These are phyloP conservation scores for Pseudoturritis turrita DNA, from an alignment of 345 rosid species.

Conservation along the genomic window DNA sequence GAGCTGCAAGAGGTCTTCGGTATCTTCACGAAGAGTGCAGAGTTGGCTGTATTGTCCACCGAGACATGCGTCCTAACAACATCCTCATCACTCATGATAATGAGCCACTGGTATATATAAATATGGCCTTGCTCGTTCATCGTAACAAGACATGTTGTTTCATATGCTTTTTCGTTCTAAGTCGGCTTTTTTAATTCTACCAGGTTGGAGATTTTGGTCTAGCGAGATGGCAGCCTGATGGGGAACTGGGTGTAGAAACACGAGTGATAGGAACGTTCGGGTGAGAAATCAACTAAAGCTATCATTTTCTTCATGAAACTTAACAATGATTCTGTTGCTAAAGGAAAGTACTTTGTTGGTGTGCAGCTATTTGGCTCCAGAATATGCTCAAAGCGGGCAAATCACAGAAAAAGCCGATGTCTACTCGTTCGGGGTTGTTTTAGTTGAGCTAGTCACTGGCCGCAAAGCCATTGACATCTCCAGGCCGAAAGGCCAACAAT, in stretches of 20 bases:
- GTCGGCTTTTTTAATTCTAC: background rate
- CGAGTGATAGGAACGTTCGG: conserved; percentile 99
- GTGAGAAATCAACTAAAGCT: conserved; percentile 38
- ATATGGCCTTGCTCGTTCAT: background rate
- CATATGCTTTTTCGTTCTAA: conserved; percentile 4
- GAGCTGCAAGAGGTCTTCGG: conserved; percentile 97
- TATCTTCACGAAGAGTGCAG: conserved; percentile 99
- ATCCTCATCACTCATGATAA: conserved; percentile 97
- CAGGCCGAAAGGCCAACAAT: conserved; percentile 95
- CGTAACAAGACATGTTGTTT: background rate
- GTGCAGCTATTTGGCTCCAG: conserved; percentile 95
- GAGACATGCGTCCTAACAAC: conserved; percentile 99
- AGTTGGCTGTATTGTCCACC: conserved; percentile 99
- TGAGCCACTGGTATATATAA: conserved; percentile 76
- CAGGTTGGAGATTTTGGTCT: conserved; percentile 99
- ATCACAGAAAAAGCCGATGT: conserved; percentile 98
- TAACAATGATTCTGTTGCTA: background rate
- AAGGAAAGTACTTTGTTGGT: background rate
- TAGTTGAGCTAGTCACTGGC: conserved; percentile 95
- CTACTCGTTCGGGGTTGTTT: conserved; percentile 94
- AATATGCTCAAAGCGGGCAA: conserved; percentile 97
- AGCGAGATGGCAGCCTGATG: conserved; percentile 99
- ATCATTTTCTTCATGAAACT: background rate
- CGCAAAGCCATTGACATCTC: conserved; percentile 90
- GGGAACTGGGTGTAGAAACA: conserved; percentile 89